Base-by-base conservation (phyloP, 2,329 filamentous ascomycete genomes). In the Graphilbum fragrans region DNA sequence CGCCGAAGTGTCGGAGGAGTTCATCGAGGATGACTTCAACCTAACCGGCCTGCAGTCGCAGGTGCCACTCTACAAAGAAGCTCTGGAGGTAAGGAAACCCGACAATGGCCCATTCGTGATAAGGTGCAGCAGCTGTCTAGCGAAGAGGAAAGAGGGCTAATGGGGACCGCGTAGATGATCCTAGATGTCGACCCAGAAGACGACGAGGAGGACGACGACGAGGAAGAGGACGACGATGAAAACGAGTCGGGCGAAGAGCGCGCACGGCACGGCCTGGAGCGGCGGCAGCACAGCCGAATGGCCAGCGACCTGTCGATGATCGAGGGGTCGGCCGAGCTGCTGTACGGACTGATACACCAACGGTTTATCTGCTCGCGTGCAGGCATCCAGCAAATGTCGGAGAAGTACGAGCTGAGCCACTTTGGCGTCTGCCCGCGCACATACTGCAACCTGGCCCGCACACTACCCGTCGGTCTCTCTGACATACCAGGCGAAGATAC, bases 1-100 rank as follows among this genome's bases (percentile, higher is more conserved):
- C 62, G 92, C 92, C 48, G 92, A 98, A 67, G 90, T 98, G 39
- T 92, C 86, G 36, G 92, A 98, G 65, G 92, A 98, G 57, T 98
- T 98, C 55, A 96, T 98, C 58, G 92, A 98, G 62, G 92, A 98
- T 77, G 92, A 98, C 63, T 98, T 98, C 72, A 98, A 98, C 63
- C 71, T 98, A 50, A 98, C 92, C 1, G 92, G 92, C 38, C 70
- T 98, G 55, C 87, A 94, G 63, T 84, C 81, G 45, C 90, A 96
- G 65, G 92, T 98, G 40, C 82, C 86, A 49, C 94, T 95, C 85
- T 98, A 98, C 63, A 98, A 96, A 64, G 92, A 98, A 65, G 92
- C 92, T 12, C 67, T 98, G 49, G 92, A 98, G 70, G 77, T 80
- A 63, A 17, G 48, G 23, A 27, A 27, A 27, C 25, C 25, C 12